Base-by-base conservation (phyloP, 495 filamentous ascomycete species). In the Aspergillus conjunctus region DNA sequence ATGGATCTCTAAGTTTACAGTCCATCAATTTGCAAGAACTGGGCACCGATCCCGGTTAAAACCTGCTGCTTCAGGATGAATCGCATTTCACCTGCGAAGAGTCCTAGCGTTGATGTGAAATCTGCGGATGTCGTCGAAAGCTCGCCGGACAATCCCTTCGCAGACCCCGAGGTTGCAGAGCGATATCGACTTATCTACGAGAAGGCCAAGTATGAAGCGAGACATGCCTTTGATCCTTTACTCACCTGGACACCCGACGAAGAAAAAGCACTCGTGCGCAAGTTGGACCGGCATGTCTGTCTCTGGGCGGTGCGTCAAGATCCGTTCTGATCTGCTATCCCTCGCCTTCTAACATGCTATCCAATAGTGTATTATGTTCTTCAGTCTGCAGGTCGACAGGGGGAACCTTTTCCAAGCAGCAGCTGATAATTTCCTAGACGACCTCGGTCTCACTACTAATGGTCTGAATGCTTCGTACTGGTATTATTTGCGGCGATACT, bases 301-400 rank as follows among this genome's bases (percentile, higher is more conserved):
- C 33, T 37, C 33, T 37, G 33, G 79, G 83, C 87, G 68, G 33
- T 58, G 0, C 8, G 15, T 12, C n/a, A 31, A 11, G 21, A 21
- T 12, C 39, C 21, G 11, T 21, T 39, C 20, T 44, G 10, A 2
- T 8, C 21, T 17, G 1, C 9, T 85, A 82, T 57, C 74, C 79
- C 26, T 86, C 85, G 77, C 84, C 84, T 37, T 37, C 33, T 37
- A 37, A 37, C 33, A 37, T 37, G 33, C 33, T 37, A 7, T 37
- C 33, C 12, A 7, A 37, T 37, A 37, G 8, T 91, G 89, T 63
- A 68, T 91, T 30, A 92, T 90, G 73, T 93, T 93, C 72, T 92
- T 93, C 54, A 88, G 88, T 0, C 81, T 94, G 32, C 89, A 94
- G 61, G 75, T 93, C 3, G 91, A 95, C 66, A 80, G 91, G 45